Percentiles rank a stretch among this genome's conserved stretches.
These are phyloP conservation scores for Hypholoma fasciculare DNA, from an alignment of 768 basidiomycete species.

Conservation along the genomic window DNA sequence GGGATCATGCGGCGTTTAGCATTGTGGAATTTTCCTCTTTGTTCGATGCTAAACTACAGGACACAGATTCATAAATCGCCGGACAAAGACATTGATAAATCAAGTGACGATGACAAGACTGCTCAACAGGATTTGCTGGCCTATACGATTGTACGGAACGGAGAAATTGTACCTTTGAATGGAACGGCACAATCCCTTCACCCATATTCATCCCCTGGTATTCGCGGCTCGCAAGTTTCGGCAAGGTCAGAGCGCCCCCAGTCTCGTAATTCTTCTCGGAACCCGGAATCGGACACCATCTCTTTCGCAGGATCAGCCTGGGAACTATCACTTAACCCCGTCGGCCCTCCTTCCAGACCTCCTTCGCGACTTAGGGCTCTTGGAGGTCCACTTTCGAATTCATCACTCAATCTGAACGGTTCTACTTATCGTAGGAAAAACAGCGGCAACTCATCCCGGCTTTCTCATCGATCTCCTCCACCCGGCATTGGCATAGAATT, in stretches of 20 bases:
- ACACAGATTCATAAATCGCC: not conserved
- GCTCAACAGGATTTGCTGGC: not conserved
- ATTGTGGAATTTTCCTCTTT: conserved; percentile 4
- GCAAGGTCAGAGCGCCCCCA: not conserved
- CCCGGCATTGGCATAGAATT: conserved; percentile 2
- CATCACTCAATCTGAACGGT: conserved; percentile 2
- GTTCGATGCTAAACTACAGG: not conserved
- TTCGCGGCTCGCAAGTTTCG: conserved; percentile 8
- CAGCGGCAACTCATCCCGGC: not conserved
- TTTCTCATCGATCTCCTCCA: not conserved
- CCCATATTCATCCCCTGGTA: conserved; percentile 16
- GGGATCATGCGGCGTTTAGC: conserved; percentile 8
- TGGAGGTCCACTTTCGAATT: not conserved
- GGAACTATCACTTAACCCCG: not conserved
- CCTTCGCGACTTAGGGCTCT: not conserved
- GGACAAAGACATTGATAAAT: not conserved
- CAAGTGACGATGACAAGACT: not conserved
- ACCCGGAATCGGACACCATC: not conserved
- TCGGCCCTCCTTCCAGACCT: not conserved
- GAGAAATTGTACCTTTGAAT: conserved; percentile 11
- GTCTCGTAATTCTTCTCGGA: too few species aligned
- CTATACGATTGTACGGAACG: not conserved
- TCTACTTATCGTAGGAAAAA: not conserved
- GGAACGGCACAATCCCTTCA: conserved; percentile 19
- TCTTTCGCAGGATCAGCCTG: not conserved